Percentiles rank a stretch among this genome's conserved stretches.
Conservation (phyloP, 768 basidiomycete genomes). For the Pleurotus citrinopileatus region DNA sequence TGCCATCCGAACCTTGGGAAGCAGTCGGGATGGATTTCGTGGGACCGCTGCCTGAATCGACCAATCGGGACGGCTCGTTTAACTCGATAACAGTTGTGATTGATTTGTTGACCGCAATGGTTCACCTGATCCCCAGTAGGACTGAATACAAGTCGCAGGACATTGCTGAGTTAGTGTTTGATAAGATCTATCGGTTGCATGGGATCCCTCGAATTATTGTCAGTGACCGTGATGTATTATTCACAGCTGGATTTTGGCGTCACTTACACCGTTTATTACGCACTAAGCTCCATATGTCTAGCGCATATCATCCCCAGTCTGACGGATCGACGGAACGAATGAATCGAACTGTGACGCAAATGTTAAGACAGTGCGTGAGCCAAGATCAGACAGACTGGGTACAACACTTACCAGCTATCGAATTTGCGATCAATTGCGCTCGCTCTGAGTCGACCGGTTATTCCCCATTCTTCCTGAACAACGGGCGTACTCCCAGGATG, state of each 20-base stretch:
- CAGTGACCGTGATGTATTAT: conserved; percentile 19
- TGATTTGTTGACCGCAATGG: conserved; percentile 13
- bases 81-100: conserved; percentile 20
- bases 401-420: conserved; percentile 23
- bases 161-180: conserved; percentile 20
- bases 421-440: conserved; percentile 35
- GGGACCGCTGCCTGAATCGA: conserved; percentile 23
- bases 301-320: conserved; percentile 14
- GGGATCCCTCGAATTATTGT: conserved; percentile 27
- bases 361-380: conserved; percentile 21
- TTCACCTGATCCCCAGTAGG: conserved; percentile 16
- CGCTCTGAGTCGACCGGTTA: conserved; percentile 31
- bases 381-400: conserved; percentile 28
- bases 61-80: conserved; percentile 17
- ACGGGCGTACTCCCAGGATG: conserved; percentile 18
- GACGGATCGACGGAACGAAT: conserved; percentile 31
- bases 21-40: conserved; percentile 29
- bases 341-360: conserved; percentile 27
- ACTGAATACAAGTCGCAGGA: conserved; percentile 12
- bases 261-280: conserved; percentile 18
- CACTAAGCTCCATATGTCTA: conserved; percentile 25
- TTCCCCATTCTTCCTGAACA: conserved; percentile 30
- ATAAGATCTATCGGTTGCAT: conserved; percentile 22
- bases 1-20: no score
- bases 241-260: conserved; percentile 13